Conservation (phyloP, 2,329 filamentous ascomycete genomes). For the Byssothecium circinans region DNA sequence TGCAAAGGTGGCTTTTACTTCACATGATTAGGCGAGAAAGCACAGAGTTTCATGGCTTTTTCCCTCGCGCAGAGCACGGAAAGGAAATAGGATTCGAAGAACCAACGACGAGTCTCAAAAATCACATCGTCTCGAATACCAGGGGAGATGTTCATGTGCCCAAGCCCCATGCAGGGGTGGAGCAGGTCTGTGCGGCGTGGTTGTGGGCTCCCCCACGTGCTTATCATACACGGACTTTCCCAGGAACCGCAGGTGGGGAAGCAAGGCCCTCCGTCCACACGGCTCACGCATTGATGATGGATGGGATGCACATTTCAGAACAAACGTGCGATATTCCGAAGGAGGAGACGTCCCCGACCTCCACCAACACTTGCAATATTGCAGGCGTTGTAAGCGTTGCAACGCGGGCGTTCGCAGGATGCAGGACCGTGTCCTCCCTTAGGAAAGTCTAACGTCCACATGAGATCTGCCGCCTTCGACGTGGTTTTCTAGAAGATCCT, state of each 20-base stretch:
- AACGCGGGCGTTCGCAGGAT: background rate
- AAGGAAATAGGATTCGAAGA: conserved; percentile 6
- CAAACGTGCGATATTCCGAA: conserved; percentile 5
- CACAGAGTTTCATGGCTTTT: no score
- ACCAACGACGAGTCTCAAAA: conserved; percentile 19
- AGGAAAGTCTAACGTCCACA: conserved; percentile 1
- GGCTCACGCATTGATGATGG: conserved; percentile 2
- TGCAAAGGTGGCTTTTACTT: no score
- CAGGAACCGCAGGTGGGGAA: conserved; percentile 24
- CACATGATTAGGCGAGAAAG: no score
- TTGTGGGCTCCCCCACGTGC: conserved; percentile 37
- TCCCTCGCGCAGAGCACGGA: background rate
- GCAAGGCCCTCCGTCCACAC: conserved; percentile 12
- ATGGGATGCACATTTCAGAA: background rate
- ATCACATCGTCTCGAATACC: conserved; percentile 20
- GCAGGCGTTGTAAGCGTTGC: background rate
- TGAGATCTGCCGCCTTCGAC: background rate
- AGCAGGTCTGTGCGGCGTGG: conserved; percentile 11
- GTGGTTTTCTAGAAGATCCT: background rate
- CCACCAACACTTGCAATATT: conserved; percentile 10
- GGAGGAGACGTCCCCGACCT: conserved; percentile 4
- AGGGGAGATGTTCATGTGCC: conserved; percentile 32
- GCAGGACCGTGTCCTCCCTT: background rate
- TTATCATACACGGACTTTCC: conserved; percentile 31
- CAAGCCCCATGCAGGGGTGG: conserved; percentile 31